A percentile compares a stretch with the other conserved stretches of the same genome.
Evolutionary conservation across 805 yeast genomes (phyloP).

Genomic region (Candida silvicultrix): DNA sequence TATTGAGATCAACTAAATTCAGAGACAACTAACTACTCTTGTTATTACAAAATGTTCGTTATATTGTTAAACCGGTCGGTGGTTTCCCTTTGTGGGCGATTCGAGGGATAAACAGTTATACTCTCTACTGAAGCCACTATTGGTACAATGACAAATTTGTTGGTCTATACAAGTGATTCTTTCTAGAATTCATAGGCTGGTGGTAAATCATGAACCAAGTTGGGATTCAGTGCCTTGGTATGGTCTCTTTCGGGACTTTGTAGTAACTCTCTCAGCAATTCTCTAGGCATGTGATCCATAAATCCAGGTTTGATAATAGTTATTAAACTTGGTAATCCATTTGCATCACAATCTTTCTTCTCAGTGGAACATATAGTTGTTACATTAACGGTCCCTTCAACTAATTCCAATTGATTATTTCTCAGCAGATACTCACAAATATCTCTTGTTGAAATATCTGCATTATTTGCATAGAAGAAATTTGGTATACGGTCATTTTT

Average conservation of each 20-base stretch:
- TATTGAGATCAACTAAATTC: too few species aligned
- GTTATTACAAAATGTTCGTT: too few species aligned
- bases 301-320: not conserved
- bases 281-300: not conserved
- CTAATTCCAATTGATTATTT: not conserved
- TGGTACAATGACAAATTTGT: too few species aligned
- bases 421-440: not conserved
- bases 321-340: not conserved
- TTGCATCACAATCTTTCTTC: not conserved
- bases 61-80: too few species aligned
- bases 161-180: too few species aligned
- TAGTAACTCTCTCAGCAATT: not conserved
- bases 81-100: too few species aligned
- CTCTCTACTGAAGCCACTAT: too few species aligned
- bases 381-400: not conserved
- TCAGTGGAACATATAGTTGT: not conserved
- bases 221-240: not conserved
- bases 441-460: not conserved
- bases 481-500: not conserved
- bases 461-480: not conserved
- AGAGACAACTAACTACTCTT: too few species aligned
- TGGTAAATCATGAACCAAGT: not conserved
- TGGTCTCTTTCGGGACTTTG: not conserved
- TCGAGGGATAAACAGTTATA: too few species aligned
- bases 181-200: not conserved